Evolutionary conservation across 306 rosid genomes (phyloP).

Genomic region (Gastrolobium villosum): DNA sequence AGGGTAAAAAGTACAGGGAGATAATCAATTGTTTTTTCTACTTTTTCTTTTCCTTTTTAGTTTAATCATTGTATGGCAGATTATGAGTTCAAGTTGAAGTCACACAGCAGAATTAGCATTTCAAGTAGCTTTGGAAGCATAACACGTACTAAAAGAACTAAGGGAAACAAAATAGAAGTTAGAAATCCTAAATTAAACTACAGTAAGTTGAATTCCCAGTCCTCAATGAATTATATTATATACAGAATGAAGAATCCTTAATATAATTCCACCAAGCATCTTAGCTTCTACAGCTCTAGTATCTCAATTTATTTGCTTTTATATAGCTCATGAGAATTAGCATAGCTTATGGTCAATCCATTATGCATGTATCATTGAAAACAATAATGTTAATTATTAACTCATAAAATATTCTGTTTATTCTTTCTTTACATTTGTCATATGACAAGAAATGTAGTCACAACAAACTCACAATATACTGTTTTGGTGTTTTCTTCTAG

Average conservation of each 20-base stretch:
- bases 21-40: neutral
- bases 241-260: neutral
- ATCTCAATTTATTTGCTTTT: neutral
- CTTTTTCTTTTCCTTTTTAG: neutral
- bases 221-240: neutral
- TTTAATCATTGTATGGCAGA: slow-evolving; percentile 16
- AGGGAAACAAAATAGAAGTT: neutral
- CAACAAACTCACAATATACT: neutral
- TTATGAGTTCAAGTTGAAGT: slow-evolving; percentile 15
- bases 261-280: neutral
- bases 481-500: slow-evolving; percentile 46
- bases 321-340: slow-evolving; percentile 18
- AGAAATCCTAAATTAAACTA: neutral
- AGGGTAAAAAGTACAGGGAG: neutral
- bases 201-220: too few species aligned
- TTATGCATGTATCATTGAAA: neutral
- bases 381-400: neutral
- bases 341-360: neutral
- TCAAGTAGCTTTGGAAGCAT: neutral
- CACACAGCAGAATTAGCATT: neutral
- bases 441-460: slow-evolving; percentile 20
- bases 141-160: neutral
- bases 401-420: neutral
- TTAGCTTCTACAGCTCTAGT: neutral
- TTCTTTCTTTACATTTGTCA: slow-evolving; percentile 8